These are phyloP conservation scores for Colletotrichum sojae DNA, from an alignment of 2,329 filamentous ascomycete genomes.

Conservation along the genomic window DNA sequence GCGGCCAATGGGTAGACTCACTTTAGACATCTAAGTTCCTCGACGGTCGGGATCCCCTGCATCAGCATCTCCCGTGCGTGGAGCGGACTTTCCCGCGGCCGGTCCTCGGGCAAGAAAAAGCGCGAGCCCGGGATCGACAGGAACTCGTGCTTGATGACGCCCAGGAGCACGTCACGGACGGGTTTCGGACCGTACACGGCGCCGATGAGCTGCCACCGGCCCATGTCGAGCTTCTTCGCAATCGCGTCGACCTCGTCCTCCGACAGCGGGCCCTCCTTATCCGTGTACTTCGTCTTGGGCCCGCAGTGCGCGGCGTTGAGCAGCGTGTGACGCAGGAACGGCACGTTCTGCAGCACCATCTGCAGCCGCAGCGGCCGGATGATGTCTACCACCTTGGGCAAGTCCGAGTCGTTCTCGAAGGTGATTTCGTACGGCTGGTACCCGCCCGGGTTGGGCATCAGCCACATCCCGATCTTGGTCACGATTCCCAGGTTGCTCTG, in stretches of 20 bases:
- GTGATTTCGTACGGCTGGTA: conserved; percentile 52
- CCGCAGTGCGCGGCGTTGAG: conserved; percentile 56
- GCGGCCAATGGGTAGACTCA: conserved; percentile 42
- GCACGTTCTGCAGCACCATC: conserved; percentile 64
- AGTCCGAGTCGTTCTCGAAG: conserved; percentile 45
- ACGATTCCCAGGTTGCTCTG: conserved; percentile 67
- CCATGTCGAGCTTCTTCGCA: conserved; percentile 56
- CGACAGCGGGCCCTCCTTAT: conserved; percentile 50
- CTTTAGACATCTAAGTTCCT: conserved; percentile 55
- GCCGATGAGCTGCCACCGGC: conserved; percentile 63
- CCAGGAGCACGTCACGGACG: conserved; percentile 50
- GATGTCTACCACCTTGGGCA: conserved; percentile 48
- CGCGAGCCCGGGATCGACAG: conserved; percentile 50
- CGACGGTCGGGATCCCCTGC: conserved; percentile 53
- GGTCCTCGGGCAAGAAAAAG: conserved; percentile 52
- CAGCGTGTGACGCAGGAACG: conserved; percentile 59
- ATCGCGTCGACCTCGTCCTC: conserved; percentile 58
- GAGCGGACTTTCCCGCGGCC: conserved; percentile 49
- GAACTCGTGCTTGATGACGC: conserved; percentile 53
- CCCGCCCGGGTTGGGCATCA: conserved; percentile 67
- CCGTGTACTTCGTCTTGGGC: conserved; percentile 48
- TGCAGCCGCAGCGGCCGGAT: conserved; percentile 54
- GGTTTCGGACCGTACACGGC: conserved; percentile 53
- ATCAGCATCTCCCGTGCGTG: conserved; percentile 46
- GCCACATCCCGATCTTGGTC: conserved; percentile 65